Evolutionary conservation across 2,329 filamentous ascomycete species (phyloP).

Genomic region (Fusarium sp.): DNA sequence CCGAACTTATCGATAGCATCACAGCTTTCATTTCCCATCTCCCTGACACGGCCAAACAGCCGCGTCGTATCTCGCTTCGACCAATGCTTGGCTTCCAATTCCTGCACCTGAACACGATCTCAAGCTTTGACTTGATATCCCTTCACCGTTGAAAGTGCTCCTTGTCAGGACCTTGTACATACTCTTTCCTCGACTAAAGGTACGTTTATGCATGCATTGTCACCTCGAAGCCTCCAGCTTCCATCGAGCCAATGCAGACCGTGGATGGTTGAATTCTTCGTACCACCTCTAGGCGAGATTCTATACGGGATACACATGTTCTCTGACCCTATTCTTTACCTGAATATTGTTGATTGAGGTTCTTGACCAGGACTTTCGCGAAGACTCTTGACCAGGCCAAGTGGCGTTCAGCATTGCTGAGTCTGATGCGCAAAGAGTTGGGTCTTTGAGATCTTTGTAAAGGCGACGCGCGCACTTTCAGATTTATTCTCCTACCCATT

Average conservation of each 20-base stretch:
- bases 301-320: constrained; percentile 21
- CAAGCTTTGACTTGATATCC: not conserved
- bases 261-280: constrained; percentile 22
- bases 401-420: constrained; percentile 9
- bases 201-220: constrained; percentile 29
- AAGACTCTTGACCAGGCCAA: constrained; percentile 11
- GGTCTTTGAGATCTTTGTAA: not conserved
- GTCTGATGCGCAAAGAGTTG: constrained; percentile 9
- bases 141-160: not conserved
- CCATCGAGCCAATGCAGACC: constrained; percentile 23
- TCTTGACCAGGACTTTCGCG: constrained; percentile 10
- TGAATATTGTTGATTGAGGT: constrained; percentile 30
- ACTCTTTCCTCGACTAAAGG: constrained; percentile 11
- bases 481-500: not conserved
- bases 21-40: constrained; percentile 38
- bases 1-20: constrained; percentile 37
- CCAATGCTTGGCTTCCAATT: constrained; percentile 7
- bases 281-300: constrained; percentile 21
- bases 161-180: not conserved
- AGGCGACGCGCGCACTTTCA: not conserved
- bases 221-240: constrained; percentile 11
- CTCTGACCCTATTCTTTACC: not conserved
- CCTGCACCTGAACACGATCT: not conserved
- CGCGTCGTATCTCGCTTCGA: constrained; percentile 12
- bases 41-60: constrained; percentile 5